Conservation (phyloP, 768 basidiomycete species). For the Lyophyllum decastes region DNA sequence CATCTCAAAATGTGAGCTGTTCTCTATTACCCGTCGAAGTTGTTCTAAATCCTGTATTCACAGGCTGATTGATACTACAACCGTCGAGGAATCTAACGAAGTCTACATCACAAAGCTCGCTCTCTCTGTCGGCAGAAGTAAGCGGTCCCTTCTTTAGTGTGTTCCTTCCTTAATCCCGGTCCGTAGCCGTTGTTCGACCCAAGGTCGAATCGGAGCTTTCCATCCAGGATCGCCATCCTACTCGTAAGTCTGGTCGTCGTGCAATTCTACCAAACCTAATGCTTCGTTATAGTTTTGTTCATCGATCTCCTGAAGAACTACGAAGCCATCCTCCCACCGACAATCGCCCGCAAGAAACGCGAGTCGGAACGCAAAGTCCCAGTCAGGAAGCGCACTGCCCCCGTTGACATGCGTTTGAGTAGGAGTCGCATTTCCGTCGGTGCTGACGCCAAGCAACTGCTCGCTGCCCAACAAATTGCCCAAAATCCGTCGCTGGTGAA, state of each 20-base stretch:
- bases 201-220: conserved; percentile 81
- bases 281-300: conserved; percentile 61
- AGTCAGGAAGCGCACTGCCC: conserved; percentile 81
- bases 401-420: conserved; percentile 86
- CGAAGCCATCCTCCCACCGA: conserved; percentile 71
- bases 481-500: conserved; percentile 49
- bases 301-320: conserved; percentile 84
- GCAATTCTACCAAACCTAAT: neutral
- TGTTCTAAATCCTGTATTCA: neutral
- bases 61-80: conserved; percentile 73
- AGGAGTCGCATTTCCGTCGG: conserved; percentile 74
- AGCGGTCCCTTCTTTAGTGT: conserved; percentile 28
- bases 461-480: conserved; percentile 68
- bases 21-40: neutral
- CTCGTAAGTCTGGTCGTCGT: conserved; percentile 45
- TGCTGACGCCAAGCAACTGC: conserved; percentile 66
- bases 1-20: conserved; percentile 70
- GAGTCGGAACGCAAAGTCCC: conserved; percentile 87
- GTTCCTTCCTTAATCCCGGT: conserved; percentile 1
- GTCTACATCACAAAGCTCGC: conserved; percentile 87
- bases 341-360: conserved; percentile 82
- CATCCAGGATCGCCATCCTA: conserved; percentile 88
- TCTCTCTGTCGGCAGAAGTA: conserved; percentile 83
- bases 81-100: conserved; percentile 70
- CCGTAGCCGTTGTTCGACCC: conserved; percentile 76